Evolutionary conservation across 306 rosid genomes (phyloP), one percentile per base, ranked within the genome.

Genomic region (Lathyrus oleraceus): DNA sequence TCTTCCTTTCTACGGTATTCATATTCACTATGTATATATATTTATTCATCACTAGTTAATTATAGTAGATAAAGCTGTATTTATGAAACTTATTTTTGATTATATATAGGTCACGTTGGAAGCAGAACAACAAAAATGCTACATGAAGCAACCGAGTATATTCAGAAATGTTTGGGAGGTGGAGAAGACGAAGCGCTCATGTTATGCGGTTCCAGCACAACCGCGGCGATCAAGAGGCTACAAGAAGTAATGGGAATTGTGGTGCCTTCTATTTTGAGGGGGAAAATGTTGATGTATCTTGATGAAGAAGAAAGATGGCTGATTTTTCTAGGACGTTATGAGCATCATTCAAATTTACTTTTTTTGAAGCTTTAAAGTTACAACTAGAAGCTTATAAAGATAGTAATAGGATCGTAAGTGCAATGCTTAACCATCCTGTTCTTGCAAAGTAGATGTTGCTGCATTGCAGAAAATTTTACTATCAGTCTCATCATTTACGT

Each of bases 301-400:
- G 19, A 1, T 10, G 44, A 12, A 6, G 78, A 90, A 45, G 96
- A 90, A 67, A 86, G 85, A 56, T 92, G 98, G 96, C 83, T 92
- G 19, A 89, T 89, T 51, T 89, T 92, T 43, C 89, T 89, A 8
- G 98, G 98, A 14, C 98, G 93, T 0, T 73, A 80, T 49, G 98
- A 92, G 65, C 98, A 92, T 76, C 96, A 92, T 64, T 92, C 98
- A 0, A 92, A 92, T 78, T 78, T 90, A 5, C 96, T 92, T 15
- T 88, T 93, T 5, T 92, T 96, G 98, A 54, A 93, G 60, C 96
- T n/a, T n/a, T n/a, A n/a, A n/a, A n/a, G n/a, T n/a, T n/a, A n/a
- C n/a, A n/a, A n/a, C n/a, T n/a, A n/a, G n/a, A n/a, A n/a, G n/a
- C n/a, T n/a, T n/a, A n/a, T n/a, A n/a, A n/a, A n/a, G n/a, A n/a